Conservation (phyloP, 2,329 filamentous ascomycete species). For the Hypoxylon sp. region DNA sequence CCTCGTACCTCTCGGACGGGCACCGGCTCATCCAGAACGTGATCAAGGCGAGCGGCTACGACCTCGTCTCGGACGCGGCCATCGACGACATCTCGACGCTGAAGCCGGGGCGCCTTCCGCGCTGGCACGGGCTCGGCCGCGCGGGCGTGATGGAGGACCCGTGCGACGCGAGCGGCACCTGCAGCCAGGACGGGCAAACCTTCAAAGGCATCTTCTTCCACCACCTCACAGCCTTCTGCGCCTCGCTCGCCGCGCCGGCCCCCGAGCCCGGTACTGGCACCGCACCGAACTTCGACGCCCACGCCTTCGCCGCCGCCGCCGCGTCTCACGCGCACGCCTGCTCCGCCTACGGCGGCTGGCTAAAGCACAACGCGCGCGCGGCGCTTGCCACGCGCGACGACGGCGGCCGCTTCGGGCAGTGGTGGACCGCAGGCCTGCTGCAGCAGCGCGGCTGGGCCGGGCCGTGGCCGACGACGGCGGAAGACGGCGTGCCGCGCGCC, state of each 20-base stretch:
- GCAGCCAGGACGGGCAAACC: constrained; percentile 84
- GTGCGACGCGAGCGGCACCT: constrained; percentile 78
- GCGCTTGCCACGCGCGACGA: constrained; percentile 74
- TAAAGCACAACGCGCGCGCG: constrained; percentile 78
- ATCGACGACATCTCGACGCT: constrained; percentile 51
- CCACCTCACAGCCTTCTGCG: constrained; percentile 82
- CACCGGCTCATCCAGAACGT: constrained; percentile 78
- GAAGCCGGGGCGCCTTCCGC: constrained; percentile 51
- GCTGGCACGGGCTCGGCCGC: constrained; percentile 79
- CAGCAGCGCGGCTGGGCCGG: constrained; percentile 40
- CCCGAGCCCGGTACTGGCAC: constrained; percentile 38
- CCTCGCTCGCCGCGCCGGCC: constrained; percentile 59
- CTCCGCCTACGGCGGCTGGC: constrained; percentile 72
- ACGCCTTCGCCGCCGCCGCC: constrained; percentile 43
- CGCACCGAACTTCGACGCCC: constrained; percentile 42
- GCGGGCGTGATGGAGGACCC: constrained; percentile 83
- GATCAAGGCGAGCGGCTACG: constrained; percentile 81
- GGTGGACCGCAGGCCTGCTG: constrained; percentile 75
- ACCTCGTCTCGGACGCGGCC: constrained; percentile 52
- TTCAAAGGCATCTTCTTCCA: constrained; percentile 98
- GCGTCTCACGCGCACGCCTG: constrained; percentile 67
- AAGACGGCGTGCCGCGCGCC: constrained; percentile 51
- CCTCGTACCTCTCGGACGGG: constrained; percentile 77
- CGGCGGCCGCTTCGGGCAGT: constrained; percentile 79
- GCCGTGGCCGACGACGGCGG: constrained; percentile 44